A percentile compares a stretch with the other conserved stretches of the same genome.
Conservation (phyloP, 108 stramenopile genomes). For the Pseudonitzschia delicatissima region DNA sequence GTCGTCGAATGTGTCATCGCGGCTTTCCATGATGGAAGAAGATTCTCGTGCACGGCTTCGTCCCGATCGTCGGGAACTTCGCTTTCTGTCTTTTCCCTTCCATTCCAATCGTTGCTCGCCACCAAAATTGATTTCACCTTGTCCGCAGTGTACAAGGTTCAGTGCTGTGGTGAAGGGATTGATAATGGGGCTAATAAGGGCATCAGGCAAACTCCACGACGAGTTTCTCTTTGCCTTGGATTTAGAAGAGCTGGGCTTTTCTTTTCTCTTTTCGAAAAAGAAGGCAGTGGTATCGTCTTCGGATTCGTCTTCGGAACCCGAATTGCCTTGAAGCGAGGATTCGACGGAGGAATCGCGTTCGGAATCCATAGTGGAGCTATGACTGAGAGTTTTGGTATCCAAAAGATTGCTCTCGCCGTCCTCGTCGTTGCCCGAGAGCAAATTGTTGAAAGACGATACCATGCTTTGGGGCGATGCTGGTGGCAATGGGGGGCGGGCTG, state of each 20-base stretch:
- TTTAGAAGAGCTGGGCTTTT: not conserved
- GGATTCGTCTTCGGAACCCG: not conserved
- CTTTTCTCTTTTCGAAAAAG: not conserved
- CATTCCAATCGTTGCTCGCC: not conserved
- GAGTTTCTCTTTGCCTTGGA: not conserved
- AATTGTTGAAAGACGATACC: not conserved
- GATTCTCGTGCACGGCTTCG: not conserved
- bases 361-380: slow-evolving; percentile 9
- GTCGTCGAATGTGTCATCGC: slow-evolving; percentile 17
- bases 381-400: slow-evolving; percentile 2
- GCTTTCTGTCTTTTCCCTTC: not conserved
- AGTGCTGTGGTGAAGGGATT: not conserved
- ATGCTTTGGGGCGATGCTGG: not conserved
- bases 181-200: not conserved
- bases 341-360: slow-evolving; percentile 8
- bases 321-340: slow-evolving; percentile 2
- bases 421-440: not conserved
- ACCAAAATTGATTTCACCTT: not conserved
- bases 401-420: not conserved
- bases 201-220: not conserved
- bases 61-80: not conserved
- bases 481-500: not conserved
- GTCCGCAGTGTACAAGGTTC: slow-evolving; percentile 13
- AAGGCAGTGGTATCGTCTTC: not conserved
- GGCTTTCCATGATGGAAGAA: not conserved